A percentile compares a stretch with the other conserved stretches of the same genome.
Conservation (phyloP, 176 grass and related monocot species). For the Alopecurus myosuroides region DNA sequence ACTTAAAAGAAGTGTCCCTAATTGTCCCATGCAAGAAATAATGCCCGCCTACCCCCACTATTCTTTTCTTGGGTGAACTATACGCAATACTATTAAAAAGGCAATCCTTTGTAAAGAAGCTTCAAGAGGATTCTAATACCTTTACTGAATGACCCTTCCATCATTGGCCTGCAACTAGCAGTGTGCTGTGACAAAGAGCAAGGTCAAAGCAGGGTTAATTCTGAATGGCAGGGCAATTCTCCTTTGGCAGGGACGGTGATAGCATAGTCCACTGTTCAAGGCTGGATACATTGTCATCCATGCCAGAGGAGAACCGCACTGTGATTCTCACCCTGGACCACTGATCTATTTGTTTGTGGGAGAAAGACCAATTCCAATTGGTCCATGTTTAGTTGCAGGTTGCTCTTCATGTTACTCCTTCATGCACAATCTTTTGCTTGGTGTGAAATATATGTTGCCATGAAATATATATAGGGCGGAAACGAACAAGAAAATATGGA, state of each 20-base stretch:
- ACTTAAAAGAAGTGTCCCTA: too few species aligned
- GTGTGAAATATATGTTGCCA: neutral
- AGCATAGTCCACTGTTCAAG: neutral
- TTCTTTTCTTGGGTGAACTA: neutral
- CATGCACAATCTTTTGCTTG: slow-evolving; percentile 14
- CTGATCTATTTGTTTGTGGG: neutral
- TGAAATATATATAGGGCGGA: slow-evolving; percentile 33
- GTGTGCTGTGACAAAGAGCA: neutral
- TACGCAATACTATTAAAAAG: neutral
- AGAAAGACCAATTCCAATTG: neutral
- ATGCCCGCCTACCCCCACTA: neutral
- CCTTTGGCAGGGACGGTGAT: slow-evolving; percentile 60
- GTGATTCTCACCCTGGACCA: slow-evolving; percentile 45
- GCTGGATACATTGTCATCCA: slow-evolving; percentile 21
- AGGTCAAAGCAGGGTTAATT: slow-evolving; percentile 25
- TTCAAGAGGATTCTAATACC: slow-evolving; percentile 13
- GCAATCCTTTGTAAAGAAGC: neutral
- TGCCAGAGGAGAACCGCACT: slow-evolving; percentile 59
- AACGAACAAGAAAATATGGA: slow-evolving; percentile 28
- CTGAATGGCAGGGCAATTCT: slow-evolving; percentile 90
- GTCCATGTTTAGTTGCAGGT: neutral
- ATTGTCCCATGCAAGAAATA: neutral
- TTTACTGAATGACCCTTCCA: slow-evolving; percentile 1
- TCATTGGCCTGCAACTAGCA: slow-evolving; percentile 1
- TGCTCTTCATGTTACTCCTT: neutral